Conservation (phyloP, 495 filamentous ascomycete genomes). For the Amphirosellinia nigrospora region DNA sequence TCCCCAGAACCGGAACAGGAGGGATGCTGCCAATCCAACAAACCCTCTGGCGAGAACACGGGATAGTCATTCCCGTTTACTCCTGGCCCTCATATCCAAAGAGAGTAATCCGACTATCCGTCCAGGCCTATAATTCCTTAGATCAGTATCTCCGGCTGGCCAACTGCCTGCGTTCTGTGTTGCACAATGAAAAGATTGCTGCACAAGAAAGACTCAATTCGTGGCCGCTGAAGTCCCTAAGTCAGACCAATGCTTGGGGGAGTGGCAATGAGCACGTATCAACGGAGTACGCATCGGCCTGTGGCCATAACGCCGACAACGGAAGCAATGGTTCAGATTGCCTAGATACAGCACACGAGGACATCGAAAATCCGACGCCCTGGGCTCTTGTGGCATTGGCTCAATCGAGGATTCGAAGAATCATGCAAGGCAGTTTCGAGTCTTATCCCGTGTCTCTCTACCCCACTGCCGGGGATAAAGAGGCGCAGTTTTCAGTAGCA, state of each 20-base stretch:
- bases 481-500: neutral
- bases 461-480: neutral
- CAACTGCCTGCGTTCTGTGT: neutral
- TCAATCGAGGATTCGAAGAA: conserved; percentile 1
- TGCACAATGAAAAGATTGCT: neutral
- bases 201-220: neutral
- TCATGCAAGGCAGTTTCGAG: neutral
- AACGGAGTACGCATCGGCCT: conserved; percentile 9
- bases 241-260: neutral
- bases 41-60: conserved; percentile 7
- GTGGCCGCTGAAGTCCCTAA: neutral
- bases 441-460: conserved; percentile 6
- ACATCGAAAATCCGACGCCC: conserved; percentile 3
- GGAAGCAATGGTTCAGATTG: neutral
- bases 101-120: neutral
- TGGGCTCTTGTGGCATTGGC: conserved; percentile 5
- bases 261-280: neutral
- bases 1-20: neutral
- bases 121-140: neutral
- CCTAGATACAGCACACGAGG: neutral
- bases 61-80: conserved; percentile 4
- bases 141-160: neutral
- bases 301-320: neutral
- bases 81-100: conserved; percentile 2
- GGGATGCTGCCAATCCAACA: conserved; percentile 2